Percentiles rank a stretch among this genome's conserved stretches.
phyloP scores from a whole-genome alignment of 371 early-diverging fungal species.

The Rhizomucor pusillus region DNA sequence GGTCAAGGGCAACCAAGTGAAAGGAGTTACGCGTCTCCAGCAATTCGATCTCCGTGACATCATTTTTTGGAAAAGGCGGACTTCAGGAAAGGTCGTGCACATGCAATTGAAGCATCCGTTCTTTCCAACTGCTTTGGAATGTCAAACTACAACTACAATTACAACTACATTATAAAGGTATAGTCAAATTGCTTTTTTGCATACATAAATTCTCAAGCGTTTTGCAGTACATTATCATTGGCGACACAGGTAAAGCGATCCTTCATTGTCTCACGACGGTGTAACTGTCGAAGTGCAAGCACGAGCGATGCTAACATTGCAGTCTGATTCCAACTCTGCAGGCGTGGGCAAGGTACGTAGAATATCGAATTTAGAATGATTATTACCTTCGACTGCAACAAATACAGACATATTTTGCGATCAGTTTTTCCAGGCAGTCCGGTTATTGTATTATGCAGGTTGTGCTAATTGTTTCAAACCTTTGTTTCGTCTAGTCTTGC shows the following conservation, averaged over 20 bases:
- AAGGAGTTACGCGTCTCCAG: not conserved
- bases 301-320: too few relatives aligned
- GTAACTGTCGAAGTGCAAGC: too few relatives aligned
- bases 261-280: not conserved
- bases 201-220: not conserved
- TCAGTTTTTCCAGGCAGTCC: too few relatives aligned
- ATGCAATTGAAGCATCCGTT: not conserved
- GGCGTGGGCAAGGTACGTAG: conserved; percentile 25
- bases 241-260: conserved; percentile 38
- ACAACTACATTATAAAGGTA: conserved; percentile 49
- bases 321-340: not conserved
- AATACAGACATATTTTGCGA: not conserved
- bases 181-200: not conserved
- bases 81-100: too few relatives aligned
- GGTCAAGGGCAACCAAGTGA: not conserved
- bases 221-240: conserved; percentile 44
- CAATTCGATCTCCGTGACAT: not conserved
- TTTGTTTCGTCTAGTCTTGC: conserved; percentile 57
- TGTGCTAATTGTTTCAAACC: not conserved
- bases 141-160: conserved; percentile 37
- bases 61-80: not conserved
- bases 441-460: too few relatives aligned
- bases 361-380: too few relatives aligned
- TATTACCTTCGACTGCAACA: not conserved
- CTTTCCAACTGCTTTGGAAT: conserved; percentile 14